Conservation (phyloP, 1,284 basidiomycete genomes). For the Pseudozyma pruni region DNA sequence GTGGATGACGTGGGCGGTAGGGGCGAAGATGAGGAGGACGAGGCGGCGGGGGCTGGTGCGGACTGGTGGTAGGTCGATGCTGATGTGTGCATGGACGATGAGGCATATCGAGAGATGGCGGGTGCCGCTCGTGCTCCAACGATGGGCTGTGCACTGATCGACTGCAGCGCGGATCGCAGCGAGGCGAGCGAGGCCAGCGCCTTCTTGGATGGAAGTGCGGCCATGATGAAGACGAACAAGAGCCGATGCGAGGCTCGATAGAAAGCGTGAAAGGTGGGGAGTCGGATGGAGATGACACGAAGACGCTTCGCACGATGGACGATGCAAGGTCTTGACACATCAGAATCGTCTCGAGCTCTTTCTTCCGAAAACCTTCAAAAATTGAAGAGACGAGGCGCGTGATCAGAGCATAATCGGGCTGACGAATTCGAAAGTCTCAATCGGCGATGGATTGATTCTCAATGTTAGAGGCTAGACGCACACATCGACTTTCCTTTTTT, state of each 20-base stretch:
- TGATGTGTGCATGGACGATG: constrained; percentile 29
- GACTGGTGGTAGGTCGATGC: constrained; percentile 10
- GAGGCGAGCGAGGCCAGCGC: constrained; percentile 32
- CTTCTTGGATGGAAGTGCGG: constrained; percentile 20
- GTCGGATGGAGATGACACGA: too few species aligned
- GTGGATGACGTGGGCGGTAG: background rate
- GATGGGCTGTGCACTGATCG: constrained; percentile 27
- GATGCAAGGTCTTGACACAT: too few species aligned
- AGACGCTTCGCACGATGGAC: too few species aligned
- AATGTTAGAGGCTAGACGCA: background rate
- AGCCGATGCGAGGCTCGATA: too few species aligned
- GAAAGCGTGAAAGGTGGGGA: too few species aligned
- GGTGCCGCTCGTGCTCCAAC: constrained; percentile 20
- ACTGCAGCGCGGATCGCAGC: constrained; percentile 27
- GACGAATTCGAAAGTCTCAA: background rate
- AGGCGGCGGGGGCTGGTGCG: constrained; percentile 2
- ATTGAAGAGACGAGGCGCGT: too few species aligned
- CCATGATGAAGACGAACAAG: constrained; percentile 11
- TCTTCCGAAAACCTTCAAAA: constrained; percentile 13
- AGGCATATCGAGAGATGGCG: constrained; percentile 9
- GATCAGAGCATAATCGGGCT: background rate
- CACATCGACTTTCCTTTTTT: background rate
- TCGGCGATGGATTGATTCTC: background rate
- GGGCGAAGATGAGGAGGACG: constrained; percentile 7
- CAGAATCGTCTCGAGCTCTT: constrained; percentile 1